A percentile compares a stretch with the other conserved stretches of the same genome.
Evolutionary conservation across 1,284 basidiomycete genomes (phyloP).

Genomic region (Cutaneotrichosporon mucoides): DNA sequence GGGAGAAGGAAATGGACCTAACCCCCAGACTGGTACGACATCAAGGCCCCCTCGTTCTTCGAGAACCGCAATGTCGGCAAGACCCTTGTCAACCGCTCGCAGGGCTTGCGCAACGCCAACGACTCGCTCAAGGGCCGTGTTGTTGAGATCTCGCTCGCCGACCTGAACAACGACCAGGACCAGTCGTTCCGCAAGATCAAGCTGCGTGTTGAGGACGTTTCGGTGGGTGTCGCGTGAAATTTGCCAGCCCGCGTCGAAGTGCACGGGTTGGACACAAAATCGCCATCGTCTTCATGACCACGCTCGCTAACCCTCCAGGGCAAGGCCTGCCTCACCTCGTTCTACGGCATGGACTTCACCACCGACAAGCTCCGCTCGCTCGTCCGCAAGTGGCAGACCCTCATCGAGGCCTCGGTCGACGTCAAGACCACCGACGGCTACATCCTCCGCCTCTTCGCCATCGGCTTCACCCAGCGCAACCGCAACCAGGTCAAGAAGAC

Average conservation of each 20-base stretch:
- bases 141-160: constrained; percentile 92
- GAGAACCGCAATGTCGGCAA: constrained; percentile 96
- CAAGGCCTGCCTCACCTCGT: constrained; percentile 99
- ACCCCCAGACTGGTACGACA: constrained; percentile 93
- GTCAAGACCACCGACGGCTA: constrained; percentile 99
- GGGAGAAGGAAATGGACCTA: not conserved
- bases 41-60: constrained; percentile 98
- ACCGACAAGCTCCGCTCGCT: constrained; percentile 99
- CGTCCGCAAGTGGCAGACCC: constrained; percentile 99
- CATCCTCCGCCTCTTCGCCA: constrained; percentile 97
- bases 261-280: too few relatives aligned
- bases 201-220: constrained; percentile 91
- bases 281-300: too few relatives aligned
- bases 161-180: constrained; percentile 99
- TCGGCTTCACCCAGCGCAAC: constrained; percentile 97
- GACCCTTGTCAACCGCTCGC: constrained; percentile 97
- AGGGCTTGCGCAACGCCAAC: constrained; percentile 94
- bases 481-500: constrained; percentile 98
- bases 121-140: constrained; percentile 98
- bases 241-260: too few relatives aligned
- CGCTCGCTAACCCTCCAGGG: constrained; percentile 55
- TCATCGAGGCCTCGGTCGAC: constrained; percentile 98
- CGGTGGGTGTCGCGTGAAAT: constrained; percentile 26
- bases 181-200: constrained; percentile 99
- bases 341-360: constrained; percentile 99